These are phyloP conservation scores for Beta macrorhiza DNA, from an alignment of 179 eudicot species.

Conservation along the genomic window DNA sequence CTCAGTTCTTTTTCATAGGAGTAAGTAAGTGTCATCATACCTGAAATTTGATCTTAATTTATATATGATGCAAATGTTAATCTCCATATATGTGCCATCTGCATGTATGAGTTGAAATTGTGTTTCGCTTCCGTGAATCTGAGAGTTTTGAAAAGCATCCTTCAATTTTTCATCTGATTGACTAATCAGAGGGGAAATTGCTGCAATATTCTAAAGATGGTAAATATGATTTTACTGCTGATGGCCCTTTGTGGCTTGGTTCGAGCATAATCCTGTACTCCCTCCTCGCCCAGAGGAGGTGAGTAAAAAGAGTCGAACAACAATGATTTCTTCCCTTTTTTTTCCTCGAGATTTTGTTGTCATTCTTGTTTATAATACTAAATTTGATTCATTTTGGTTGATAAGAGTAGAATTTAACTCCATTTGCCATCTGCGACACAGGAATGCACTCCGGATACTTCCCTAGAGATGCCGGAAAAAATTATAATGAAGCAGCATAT, in stretches of 20 bases:
- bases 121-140: background rate
- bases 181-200: background rate
- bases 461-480: slow-evolving; percentile 55
- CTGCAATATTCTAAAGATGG: background rate
- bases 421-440: slow-evolving; percentile 26
- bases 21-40: background rate
- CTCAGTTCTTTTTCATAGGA: background rate
- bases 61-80: background rate
- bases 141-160: background rate
- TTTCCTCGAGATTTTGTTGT: background rate
- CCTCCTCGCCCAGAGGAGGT: no score
- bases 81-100: background rate
- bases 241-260: background rate
- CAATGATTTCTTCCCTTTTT: no score
- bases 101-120: background rate
- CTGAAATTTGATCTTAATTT: background rate
- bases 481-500: slow-evolving; percentile 50
- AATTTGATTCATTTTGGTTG: background rate
- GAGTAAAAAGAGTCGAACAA: background rate
- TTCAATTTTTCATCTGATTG: background rate
- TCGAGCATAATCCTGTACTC: no score
- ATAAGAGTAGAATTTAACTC: background rate
- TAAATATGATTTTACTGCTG: background rate
- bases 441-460: slow-evolving; percentile 64
- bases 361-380: background rate